Base-by-base conservation (phyloP, 2,329 filamentous ascomycete species). In the Camptophora hylomeconis region DNA sequence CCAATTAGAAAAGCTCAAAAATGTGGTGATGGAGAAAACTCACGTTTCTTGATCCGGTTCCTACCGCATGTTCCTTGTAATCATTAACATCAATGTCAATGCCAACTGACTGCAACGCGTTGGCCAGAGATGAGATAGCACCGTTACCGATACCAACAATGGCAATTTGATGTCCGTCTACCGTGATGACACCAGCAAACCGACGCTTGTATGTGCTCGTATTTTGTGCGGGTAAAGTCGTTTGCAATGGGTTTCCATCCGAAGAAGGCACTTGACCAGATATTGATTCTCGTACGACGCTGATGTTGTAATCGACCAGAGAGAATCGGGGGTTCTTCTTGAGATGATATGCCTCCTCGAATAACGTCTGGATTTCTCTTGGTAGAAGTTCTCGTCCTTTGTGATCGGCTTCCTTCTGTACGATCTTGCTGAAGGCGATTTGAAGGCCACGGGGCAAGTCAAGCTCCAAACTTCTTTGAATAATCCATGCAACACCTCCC, bases 61-160 rank as follows among this genome's bases (percentile, higher is more conserved):
- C 83, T 44, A 95, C 84, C 16, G 86, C 79, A 57, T 95, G 87
- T 56, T 95, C 89, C 63, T 92, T 93, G 65, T 95, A 95, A 53
- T 94, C 83, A 24, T 76, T 72, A 28, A 95, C 83, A 49, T 95
- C 87, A 14, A 95, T 64, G 48, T 92, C 77, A 39, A 95, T 77
- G 34, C 82, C 81, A 18, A 95, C 59, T 10, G 66, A 65, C 44
- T 72, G 71, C 23, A 98, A 67, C 10, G 86, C 87, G 45, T 83
- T 76, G 2, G 82, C 82, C 48, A 95, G 60, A 38, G 80, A 82
- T 3, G 84, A 94, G 45, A 95, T 82, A 18, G 87, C 83, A 48
- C 87, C 87, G 49, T 86, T 92, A 18, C 87, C 87, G 7, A 75
- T 70, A 37, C 89, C 87, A 17, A 69, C 70, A 36, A 95, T 72